A percentile compares a stretch with the other conserved stretches of the same genome.
Conservation (phyloP, 2,329 filamentous ascomycete genomes). For the Fusarium circinatum region DNA sequence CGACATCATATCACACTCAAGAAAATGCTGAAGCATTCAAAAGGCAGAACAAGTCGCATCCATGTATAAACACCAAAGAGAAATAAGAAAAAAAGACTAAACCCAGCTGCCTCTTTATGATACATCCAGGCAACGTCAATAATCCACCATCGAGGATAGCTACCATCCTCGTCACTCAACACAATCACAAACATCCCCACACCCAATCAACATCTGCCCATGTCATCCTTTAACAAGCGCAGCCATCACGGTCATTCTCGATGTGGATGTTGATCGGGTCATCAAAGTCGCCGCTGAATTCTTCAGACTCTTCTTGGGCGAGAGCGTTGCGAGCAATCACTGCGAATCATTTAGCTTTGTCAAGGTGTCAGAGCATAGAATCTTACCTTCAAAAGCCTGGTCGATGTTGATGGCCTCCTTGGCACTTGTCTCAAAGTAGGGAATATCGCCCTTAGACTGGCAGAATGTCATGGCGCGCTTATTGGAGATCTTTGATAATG, state of each 20-base stretch:
- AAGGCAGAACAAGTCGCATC: slow-evolving; percentile 33
- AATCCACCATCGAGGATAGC: slow-evolving; percentile 27
- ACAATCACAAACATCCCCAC: slow-evolving; percentile 16
- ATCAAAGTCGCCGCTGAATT: slow-evolving; percentile 96
- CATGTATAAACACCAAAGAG: slow-evolving; percentile 42
- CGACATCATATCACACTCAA: background rate
- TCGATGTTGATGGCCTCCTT: slow-evolving; percentile 99
- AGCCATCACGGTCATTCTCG: slow-evolving; percentile 91
- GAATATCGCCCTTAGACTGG: slow-evolving; percentile 95
- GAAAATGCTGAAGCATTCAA: background rate
- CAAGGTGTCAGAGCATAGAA: background rate
- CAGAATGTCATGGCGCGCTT: slow-evolving; percentile 98
- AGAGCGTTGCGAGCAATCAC: slow-evolving; percentile 97
- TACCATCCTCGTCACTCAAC: slow-evolving; percentile 19
- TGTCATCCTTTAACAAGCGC: slow-evolving; percentile 76
- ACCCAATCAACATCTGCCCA: slow-evolving; percentile 12
- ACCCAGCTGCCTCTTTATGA: slow-evolving; percentile 37
- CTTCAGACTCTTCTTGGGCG: slow-evolving; percentile 95
- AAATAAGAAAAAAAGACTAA: slow-evolving; percentile 20
- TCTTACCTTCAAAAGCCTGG: slow-evolving; percentile 74
- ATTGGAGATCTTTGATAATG: slow-evolving; percentile 79
- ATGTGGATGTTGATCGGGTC: slow-evolving; percentile 99
- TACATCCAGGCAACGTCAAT: slow-evolving; percentile 43
- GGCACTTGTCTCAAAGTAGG: slow-evolving; percentile 98
- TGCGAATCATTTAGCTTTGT: slow-evolving; percentile 50